Conservation (phyloP, 2,329 filamentous ascomycete genomes). For the Cercospora sesami region DNA sequence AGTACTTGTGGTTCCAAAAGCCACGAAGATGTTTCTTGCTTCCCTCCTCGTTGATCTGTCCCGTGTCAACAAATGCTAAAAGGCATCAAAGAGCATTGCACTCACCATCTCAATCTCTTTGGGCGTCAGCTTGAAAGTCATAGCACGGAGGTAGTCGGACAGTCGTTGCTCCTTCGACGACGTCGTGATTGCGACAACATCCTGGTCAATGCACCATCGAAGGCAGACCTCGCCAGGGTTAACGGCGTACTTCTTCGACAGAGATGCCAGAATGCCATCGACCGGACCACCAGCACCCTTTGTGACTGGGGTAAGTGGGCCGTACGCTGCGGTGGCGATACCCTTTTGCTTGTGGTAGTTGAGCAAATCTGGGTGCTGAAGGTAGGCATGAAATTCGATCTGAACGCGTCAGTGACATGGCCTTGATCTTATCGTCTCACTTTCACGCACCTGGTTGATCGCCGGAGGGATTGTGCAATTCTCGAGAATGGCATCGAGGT, state of each 20-base stretch:
- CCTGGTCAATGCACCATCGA: constrained; percentile 63
- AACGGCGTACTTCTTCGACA: constrained; percentile 64
- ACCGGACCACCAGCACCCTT: constrained; percentile 58
- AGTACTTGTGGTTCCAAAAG: constrained; percentile 55
- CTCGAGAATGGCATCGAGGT: constrained; percentile 57
- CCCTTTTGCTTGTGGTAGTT: constrained; percentile 53
- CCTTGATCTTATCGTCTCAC: background rate
- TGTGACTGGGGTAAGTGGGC: constrained; percentile 52
- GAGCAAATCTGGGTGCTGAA: constrained; percentile 61
- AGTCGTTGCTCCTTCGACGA: constrained; percentile 61
- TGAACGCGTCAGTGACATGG: background rate
- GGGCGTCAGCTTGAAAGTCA: constrained; percentile 60
- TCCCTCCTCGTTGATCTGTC: constrained; percentile 49
- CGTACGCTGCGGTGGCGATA: constrained; percentile 52
- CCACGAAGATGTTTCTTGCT: constrained; percentile 53
- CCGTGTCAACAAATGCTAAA: background rate
- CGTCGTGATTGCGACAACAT: constrained; percentile 60
- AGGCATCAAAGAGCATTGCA: constrained; percentile 1
- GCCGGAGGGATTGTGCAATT: constrained; percentile 58
- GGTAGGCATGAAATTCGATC: constrained; percentile 68
- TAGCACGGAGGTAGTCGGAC: constrained; percentile 56
- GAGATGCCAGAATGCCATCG: constrained; percentile 51
- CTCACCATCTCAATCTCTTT: constrained; percentile 54
- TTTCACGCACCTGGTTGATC: constrained; percentile 55
- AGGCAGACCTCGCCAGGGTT: constrained; percentile 58